Conservation (phyloP, 176 grass and related monocot genomes). For the Ampelocalamus luodianensis region DNA sequence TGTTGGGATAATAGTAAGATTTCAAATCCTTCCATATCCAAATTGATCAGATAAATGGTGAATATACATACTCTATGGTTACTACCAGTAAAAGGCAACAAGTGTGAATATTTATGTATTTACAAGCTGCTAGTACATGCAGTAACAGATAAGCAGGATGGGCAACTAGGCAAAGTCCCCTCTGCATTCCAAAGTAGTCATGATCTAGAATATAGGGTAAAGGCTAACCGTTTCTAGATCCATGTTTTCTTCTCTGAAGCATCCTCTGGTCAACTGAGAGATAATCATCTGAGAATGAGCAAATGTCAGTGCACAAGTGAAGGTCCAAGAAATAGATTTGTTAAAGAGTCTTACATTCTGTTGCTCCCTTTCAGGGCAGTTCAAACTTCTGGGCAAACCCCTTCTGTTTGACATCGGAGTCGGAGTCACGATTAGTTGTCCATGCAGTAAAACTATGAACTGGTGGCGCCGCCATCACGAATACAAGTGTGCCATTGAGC, state of each 20-base stretch:
- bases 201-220: slow-evolving; percentile 25
- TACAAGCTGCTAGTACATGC: slow-evolving; percentile 6
- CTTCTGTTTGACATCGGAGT: slow-evolving; percentile 50
- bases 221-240: slow-evolving; percentile 68
- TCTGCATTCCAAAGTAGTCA: slow-evolving; percentile 14
- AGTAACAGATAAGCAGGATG: slow-evolving; percentile 19
- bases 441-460: slow-evolving; percentile 45
- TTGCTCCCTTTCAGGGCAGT: slow-evolving; percentile 52
- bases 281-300: slow-evolving; percentile 65
- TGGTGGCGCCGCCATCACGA: slow-evolving; percentile 40
- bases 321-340: slow-evolving; percentile 27
- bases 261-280: slow-evolving; percentile 59
- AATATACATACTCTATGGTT: background rate
- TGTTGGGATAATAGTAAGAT: background rate
- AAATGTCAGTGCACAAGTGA: slow-evolving; percentile 40
- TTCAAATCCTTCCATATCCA: background rate
- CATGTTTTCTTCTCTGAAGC: slow-evolving; percentile 59
- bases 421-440: slow-evolving; percentile 18
- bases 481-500: slow-evolving; percentile 69
- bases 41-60: background rate
- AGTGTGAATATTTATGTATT: slow-evolving; percentile 7
- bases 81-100: slow-evolving; percentile 20
- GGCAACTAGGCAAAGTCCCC: background rate
- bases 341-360: slow-evolving; percentile 57
- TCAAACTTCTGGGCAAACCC: slow-evolving; percentile 50